Evolutionary conservation across 2,329 filamentous ascomycete species (phyloP).

Genomic region (Aspergillus pseudoterreus): DNA sequence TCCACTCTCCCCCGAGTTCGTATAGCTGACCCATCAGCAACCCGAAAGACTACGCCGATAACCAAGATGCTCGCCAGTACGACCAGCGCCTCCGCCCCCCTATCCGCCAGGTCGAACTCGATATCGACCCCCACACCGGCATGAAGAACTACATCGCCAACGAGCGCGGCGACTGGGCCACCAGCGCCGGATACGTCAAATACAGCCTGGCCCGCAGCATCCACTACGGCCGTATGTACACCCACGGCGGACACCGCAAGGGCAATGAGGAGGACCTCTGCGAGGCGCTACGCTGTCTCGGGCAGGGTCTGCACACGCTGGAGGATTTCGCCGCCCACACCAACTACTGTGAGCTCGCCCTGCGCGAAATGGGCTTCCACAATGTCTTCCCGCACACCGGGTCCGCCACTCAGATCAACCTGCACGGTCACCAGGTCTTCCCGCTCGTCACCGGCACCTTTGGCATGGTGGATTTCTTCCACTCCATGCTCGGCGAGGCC

Average conservation of each 20-base stretch:
- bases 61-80: constrained; percentile 70
- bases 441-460: constrained; percentile 71
- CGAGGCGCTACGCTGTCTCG: constrained; percentile 72
- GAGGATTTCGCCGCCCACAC: constrained; percentile 79
- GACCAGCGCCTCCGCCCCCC: constrained; percentile 80
- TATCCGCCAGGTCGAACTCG: constrained; percentile 66
- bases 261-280: constrained; percentile 75
- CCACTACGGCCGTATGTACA: constrained; percentile 74
- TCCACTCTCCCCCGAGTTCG: neutral
- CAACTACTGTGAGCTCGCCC: constrained; percentile 75
- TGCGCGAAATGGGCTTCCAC: constrained; percentile 67
- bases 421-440: constrained; percentile 64
- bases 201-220: constrained; percentile 71
- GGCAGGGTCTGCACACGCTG: constrained; percentile 72
- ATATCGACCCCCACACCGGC: constrained; percentile 72
- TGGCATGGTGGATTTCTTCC: constrained; percentile 78
- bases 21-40: constrained; percentile 55
- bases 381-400: constrained; percentile 74
- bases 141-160: constrained; percentile 99
- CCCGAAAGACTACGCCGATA: constrained; percentile 81
- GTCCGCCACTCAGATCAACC: constrained; percentile 59
- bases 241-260: constrained; percentile 56
- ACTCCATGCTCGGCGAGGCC: constrained; percentile 72
- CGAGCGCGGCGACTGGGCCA: constrained; percentile 81
- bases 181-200: constrained; percentile 78